Evolutionary conservation across 2,329 filamentous ascomycete genomes (phyloP).

Genomic region (Saccharata proteae): DNA sequence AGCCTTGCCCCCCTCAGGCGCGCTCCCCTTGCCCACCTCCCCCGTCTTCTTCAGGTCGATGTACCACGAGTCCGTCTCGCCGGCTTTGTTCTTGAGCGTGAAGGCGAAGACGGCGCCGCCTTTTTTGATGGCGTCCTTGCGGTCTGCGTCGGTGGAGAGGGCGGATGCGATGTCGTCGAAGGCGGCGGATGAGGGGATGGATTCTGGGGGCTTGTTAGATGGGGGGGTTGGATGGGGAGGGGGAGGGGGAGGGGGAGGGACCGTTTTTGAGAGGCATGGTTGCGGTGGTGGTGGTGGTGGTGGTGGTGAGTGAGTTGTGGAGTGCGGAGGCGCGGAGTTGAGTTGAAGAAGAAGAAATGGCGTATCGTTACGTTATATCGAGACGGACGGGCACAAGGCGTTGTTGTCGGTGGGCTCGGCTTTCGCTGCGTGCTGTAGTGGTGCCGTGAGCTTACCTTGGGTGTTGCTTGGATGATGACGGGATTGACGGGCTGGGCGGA

Average conservation of each 20-base stretch:
- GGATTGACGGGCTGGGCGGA: no score
- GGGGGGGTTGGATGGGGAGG: conserved; percentile 3
- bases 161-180: conserved; percentile 78
- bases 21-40: conserved; percentile 62
- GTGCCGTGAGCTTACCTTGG: no score
- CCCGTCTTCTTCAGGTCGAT: conserved; percentile 91
- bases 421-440: no score
- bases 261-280: conserved; percentile 65
- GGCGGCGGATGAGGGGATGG: conserved; percentile 79
- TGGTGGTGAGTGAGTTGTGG: no score
- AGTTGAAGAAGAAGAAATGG: no score
- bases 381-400: no score
- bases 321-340: no score
- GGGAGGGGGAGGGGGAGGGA: conserved; percentile 19
- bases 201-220: conserved; percentile 21
- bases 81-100: conserved; percentile 75
- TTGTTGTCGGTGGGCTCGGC: no score
- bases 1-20: conserved; percentile 60
- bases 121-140: conserved; percentile 80
- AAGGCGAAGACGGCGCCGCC: conserved; percentile 83
- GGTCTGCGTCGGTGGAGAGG: conserved; percentile 56
- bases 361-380: no score
- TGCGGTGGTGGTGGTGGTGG: conserved; percentile 12
- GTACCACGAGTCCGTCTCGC: conserved; percentile 78
- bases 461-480: no score